Evolutionary conservation across 75 land plant species (phyloP), one percentile per base, ranked within the genome.

Genomic region (Selaginella tamariscina): DNA sequence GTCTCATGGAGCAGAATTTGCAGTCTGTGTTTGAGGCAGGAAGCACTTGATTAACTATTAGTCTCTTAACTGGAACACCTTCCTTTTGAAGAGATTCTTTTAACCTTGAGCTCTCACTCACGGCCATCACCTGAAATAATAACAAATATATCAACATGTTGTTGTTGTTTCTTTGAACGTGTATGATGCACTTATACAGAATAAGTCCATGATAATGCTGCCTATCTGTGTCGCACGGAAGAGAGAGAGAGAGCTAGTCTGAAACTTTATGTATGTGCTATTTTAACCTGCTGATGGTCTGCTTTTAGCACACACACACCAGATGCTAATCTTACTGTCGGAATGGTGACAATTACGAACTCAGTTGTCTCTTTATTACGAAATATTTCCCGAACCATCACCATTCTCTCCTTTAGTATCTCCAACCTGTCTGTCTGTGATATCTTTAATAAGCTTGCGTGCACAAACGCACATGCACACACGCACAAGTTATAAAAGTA

Each of bases 341-440:
- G 97, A n/a, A 92, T 92, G 30, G 97, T 92, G 2, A 92, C 97
- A 65, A 92, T 89, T 65, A 92, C 81, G 74, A 92, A 89, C 59
- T 92, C 90, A 2, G 95, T 92, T 31, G 90, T 68, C 28, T 89
- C 88, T 24, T 76, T 77, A 64, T 92, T 79, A 31, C 84, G 84
- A 33, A 92, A 92, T 33, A 92, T 84, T 60, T 92, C 95, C 28
- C 90, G 81, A 56, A 92, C 90, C 88, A 84, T 84, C 24, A 80
- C 72, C 97, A 92, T 92, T 59, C 90, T 89, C 72, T 92, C 88
- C 71, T 92, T 85, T n/a, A 92, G 77, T 66, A 77, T 39, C 77
- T 92, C 90, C 27, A 92, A 71, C 57, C 85, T 92, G 75, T 84
- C 84, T 65, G 87, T 78, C 97, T 92, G 73, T 33, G 80, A 24